Base-by-base conservation (phyloP, 805 yeast species). In the Candida chilensis region DNA sequence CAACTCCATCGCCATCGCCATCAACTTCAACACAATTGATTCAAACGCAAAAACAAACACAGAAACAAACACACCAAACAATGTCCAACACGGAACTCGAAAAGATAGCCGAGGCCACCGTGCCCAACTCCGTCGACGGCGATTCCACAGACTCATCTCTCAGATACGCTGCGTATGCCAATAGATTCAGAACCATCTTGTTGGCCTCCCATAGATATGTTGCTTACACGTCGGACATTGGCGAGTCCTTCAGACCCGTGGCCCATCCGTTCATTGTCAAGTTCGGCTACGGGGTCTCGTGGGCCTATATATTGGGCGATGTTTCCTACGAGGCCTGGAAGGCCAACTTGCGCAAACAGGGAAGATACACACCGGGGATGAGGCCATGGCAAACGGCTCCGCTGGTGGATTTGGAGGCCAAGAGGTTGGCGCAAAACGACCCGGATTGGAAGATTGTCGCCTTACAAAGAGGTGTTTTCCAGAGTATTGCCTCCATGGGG, bases 191-290 rank as follows among this genome's bases (percentile, higher is more conserved):
- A 48, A 80, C 87, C 6, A 76, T 83, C 35, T 60, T 81, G 28
- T 41, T 65, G 30, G 85, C 92, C 5, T 71, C 88, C 11, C 90
- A 80, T 47, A 58, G 94, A 43, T 84, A 83, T 45, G 84, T 83
- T 16, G 94, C 94, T 1, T 83, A 84, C 53, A 82, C 94, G 2
- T 79, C 88, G 0, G 94, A 83, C 48, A 74, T 83, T 42, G 94
- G 94, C 19, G 94, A 83, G 47, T 78, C 88, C 8, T 84, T 83
- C 56, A 65, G 94, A 31, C 92, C 92, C 1, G 78, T 83, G 8
- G 88, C 84, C 4, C 78, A 75, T 42, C 87, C 88, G 1, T 39
- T 42, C 20, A 34, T 78, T n/a, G 92, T 83, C 13, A 64, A 56
- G 10, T 37, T 71, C 3, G 78, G 90, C 17, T 83, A 83, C 48